Base-by-base conservation (phyloP, 768 basidiomycete genomes). In the Piloderma croceum region DNA sequence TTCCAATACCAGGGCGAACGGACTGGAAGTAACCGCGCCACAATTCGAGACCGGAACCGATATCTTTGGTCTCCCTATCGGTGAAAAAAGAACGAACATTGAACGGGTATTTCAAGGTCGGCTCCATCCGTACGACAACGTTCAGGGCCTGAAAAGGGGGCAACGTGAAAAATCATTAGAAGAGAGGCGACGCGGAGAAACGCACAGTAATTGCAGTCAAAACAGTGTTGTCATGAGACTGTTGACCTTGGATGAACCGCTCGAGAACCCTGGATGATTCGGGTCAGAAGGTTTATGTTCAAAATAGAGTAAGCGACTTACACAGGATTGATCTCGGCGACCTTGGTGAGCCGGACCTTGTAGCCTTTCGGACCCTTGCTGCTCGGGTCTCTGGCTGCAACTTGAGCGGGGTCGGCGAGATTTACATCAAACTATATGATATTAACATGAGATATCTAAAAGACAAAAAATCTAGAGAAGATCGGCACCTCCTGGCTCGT, bases 11-110 rank as follows among this genome's bases (percentile, higher is more conserved):
- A 3, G 86, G 85, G 17, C 87, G 70, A 10, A 87, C 71, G 0
- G 81, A 83, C 54, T 89, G 87, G 60, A 90, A 89, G 41, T 83
- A 87, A 0, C 87, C 87, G 3, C 86, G 70, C 84, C 84, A 85
- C 1, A 87, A 68, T 11, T 77, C 71, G 3, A 90, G 67, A 0
- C 88, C 86, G 0, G 57, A 53, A 1, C 84, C 81, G 19, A 87
- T 67, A 21, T 60, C 50, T 34, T 64, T 70, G 7, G 62, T 70
- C 38, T 77, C 83, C 1, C 61, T 55, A 18, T 73, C 59, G 0
- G 81, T 82, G 56, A 81, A 90, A 60, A 90, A 88, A 0, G 83
- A 85, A 0, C 86, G 73, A 6, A 79, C 73, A 38, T 86, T 82
- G 68, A 80, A 85, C 0, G 86, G 83, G 41, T 79, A 77, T 15